phyloP scores from a whole-genome alignment of 805 yeast genomes.

The Yarrowia sp. region DNA sequence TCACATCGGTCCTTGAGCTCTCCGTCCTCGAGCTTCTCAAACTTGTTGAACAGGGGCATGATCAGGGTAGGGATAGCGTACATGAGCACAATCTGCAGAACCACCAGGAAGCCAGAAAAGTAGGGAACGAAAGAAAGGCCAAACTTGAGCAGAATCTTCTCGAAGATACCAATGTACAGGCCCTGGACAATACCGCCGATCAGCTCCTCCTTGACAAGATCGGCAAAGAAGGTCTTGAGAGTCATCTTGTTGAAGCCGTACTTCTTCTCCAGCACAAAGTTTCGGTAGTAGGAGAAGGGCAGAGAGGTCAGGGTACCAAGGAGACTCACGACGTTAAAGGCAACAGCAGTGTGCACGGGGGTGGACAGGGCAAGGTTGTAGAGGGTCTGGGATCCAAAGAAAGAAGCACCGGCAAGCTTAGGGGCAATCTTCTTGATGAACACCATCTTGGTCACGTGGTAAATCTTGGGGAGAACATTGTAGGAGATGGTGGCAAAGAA shows the following conservation, averaged over 20 bases:
- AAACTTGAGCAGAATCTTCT: slow-evolving; percentile 79
- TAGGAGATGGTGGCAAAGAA: slow-evolving; percentile 64
- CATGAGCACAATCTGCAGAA: slow-evolving; percentile 74
- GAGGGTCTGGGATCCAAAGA: slow-evolving; percentile 62
- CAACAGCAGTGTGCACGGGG: slow-evolving; percentile 69
- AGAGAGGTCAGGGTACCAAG: slow-evolving; percentile 61
- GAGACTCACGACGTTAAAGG: slow-evolving; percentile 60
- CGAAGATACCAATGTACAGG: slow-evolving; percentile 74
- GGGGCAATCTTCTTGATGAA: slow-evolving; percentile 40
- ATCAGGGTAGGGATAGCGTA: slow-evolving; percentile 83
- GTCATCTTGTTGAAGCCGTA: slow-evolving; percentile 94
- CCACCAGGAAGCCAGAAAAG: slow-evolving; percentile 72
- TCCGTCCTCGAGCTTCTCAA: slow-evolving; percentile 89
- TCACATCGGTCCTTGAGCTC: slow-evolving; percentile 84
- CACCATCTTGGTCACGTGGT: slow-evolving; percentile 59
- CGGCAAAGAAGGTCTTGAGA: slow-evolving; percentile 70
- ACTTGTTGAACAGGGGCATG: slow-evolving; percentile 91
- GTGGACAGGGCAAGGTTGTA: slow-evolving; percentile 41
- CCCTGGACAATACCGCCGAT: slow-evolving; percentile 68
- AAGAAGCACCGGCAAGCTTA: slow-evolving; percentile 60
- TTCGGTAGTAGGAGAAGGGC: slow-evolving; percentile 77
- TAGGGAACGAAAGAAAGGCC: slow-evolving; percentile 85
- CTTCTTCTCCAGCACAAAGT: slow-evolving; percentile 89
- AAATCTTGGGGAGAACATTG: slow-evolving; percentile 69
- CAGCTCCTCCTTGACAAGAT: slow-evolving; percentile 65